Percentiles rank a stretch among this genome's conserved stretches.
Conservation (phyloP, 2,329 filamentous ascomycete species). For the Cytospora mali region DNA sequence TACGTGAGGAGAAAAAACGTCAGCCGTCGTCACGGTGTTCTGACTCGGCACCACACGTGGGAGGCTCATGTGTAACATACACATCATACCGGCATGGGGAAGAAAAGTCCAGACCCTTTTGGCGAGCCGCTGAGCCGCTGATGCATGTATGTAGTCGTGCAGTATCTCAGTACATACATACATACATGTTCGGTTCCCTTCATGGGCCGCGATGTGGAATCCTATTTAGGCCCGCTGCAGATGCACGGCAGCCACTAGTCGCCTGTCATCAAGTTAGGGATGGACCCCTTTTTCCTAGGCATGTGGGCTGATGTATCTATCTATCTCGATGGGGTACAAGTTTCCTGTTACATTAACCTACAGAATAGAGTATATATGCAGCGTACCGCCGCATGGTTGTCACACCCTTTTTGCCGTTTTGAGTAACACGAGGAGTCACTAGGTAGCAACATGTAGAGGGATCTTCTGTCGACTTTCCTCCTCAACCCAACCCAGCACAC, state of each 20-base stretch:
- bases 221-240: slow-evolving; percentile 19
- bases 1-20: not conserved
- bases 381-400: slow-evolving; percentile 22
- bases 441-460: slow-evolving; percentile 21
- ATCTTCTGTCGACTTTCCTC: slow-evolving; percentile 9
- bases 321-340: not conserved
- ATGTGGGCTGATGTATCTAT: slow-evolving; percentile 7
- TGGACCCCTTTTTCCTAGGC: not conserved
- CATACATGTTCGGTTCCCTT: not conserved
- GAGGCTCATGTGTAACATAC: not conserved
- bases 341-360: slow-evolving; percentile 6
- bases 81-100: not conserved
- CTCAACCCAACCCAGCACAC: not conserved
- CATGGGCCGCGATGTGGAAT: not conserved
- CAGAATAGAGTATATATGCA: slow-evolving; percentile 14
- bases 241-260: slow-evolving; percentile 12
- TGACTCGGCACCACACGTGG: slow-evolving; percentile 8
- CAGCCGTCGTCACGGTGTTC: slow-evolving; percentile 4
- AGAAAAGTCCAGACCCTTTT: slow-evolving; percentile 21
- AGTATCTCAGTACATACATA: slow-evolving; percentile 12
- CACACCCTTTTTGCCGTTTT: not conserved
- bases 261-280: slow-evolving; percentile 1
- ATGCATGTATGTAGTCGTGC: slow-evolving; percentile 15
- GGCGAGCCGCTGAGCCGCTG: slow-evolving; percentile 24
- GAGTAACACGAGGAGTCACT: slow-evolving; percentile 1